phyloP scores from a whole-genome alignment of 2,329 filamentous ascomycete species.

The Pochonia chlamydosporia region DNA sequence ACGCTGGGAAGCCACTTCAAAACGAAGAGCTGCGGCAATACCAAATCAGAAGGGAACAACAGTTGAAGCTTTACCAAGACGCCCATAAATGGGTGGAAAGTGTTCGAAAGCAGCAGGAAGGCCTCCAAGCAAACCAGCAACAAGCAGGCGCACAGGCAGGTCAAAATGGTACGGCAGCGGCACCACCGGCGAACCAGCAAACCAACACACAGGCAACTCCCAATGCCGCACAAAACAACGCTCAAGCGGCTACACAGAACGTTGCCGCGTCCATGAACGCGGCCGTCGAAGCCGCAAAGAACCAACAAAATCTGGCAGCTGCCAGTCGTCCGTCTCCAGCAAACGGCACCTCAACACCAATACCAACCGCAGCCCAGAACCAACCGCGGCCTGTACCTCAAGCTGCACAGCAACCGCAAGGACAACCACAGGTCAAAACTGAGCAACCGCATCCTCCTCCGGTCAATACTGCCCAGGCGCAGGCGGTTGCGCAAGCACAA shows the following conservation, averaged over 20 bases:
- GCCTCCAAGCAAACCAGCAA: constrained; percentile 21
- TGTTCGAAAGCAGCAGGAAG: constrained; percentile 40
- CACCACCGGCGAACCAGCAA: constrained; percentile 19
- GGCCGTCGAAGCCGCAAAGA: constrained; percentile 40
- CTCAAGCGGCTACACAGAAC: constrained; percentile 23
- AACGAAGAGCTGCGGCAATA: constrained; percentile 42
- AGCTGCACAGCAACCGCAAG: constrained; percentile 18
- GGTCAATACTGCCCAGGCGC: constrained; percentile 40
- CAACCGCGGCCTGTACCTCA: constrained; percentile 23
- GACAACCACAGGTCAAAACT: constrained; percentile 19
- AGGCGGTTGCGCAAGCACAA: constrained; percentile 41
- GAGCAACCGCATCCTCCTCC: constrained; percentile 34
- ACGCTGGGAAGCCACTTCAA: constrained; percentile 36
- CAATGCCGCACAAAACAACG: constrained; percentile 18
- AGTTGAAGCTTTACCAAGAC: constrained; percentile 39
- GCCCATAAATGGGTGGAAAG: constrained; percentile 42
- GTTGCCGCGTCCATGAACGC: constrained; percentile 35
- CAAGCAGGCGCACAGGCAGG: constrained; percentile 8
- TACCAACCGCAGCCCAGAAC: constrained; percentile 15
- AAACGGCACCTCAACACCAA: constrained; percentile 19
- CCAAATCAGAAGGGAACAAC: constrained; percentile 36
- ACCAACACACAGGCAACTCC: constrained; percentile 16
- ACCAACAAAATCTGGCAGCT: constrained; percentile 28
- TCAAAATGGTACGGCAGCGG: constrained; percentile 18
- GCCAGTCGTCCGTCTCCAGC: constrained; percentile 22